Conservation (phyloP, 2,329 filamentous ascomycete species). For the Colletotrichum simmondsii region DNA sequence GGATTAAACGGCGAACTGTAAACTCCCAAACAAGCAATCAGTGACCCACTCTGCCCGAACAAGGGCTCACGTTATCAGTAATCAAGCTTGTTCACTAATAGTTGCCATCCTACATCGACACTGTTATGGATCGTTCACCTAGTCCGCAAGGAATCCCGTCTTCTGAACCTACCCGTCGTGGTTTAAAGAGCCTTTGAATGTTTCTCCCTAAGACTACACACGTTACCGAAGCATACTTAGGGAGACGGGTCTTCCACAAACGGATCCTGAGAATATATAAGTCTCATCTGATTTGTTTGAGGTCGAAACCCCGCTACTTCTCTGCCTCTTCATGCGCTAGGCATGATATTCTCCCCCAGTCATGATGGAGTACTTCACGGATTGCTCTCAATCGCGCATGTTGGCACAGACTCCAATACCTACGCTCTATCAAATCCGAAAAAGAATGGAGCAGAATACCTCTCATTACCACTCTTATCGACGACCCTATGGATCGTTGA, state of each 20-base stretch:
- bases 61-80: neutral
- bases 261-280: too few species aligned
- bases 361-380: neutral
- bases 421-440: neutral
- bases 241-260: too few species aligned
- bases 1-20: neutral
- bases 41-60: fast-evolving
- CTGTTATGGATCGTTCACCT: too few species aligned
- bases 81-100: neutral
- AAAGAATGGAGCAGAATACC: neutral
- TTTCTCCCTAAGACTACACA: fast-evolving
- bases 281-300: too few species aligned
- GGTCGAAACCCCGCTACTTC: neutral
- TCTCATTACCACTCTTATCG: neutral
- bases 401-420: neutral
- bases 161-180: too few species aligned
- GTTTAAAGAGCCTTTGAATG: too few species aligned
- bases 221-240: too few species aligned
- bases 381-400: neutral
- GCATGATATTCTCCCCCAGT: neutral
- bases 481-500: neutral
- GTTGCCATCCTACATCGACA: fast-evolving
- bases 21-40: neutral
- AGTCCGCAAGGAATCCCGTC: too few species aligned
- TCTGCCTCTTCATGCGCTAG: neutral